These are phyloP conservation scores for Oehlia diaphana DNA, from an alignment of 192 early-diverging fungal species.

Conservation along the genomic window DNA sequence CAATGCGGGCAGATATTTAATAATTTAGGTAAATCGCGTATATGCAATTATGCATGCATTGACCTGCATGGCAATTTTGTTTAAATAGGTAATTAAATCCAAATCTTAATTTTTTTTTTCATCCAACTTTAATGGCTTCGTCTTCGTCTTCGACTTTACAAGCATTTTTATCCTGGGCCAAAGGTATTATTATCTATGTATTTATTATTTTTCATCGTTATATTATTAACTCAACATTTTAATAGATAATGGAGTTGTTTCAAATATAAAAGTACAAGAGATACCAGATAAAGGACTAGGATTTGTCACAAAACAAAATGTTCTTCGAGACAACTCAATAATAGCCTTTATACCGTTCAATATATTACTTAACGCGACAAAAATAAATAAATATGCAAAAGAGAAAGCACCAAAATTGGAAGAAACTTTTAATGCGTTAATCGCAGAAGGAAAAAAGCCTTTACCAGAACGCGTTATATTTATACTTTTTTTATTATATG, in stretches of 20 bases:
- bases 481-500: conserved; percentile 46
- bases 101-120: no score
- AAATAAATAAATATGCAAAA: conserved; percentile 19
- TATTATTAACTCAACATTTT: neutral
- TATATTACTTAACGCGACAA: conserved; percentile 10
- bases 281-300: conserved; percentile 25
- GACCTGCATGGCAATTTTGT: no score
- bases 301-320: neutral
- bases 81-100: no score
- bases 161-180: neutral
- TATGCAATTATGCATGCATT: no score
- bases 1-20: no score
- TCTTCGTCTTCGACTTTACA: neutral
- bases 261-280: conserved; percentile 1
- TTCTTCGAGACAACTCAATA: conserved; percentile 3
- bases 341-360: conserved; percentile 8
- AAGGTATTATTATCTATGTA: neutral
- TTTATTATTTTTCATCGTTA: neutral
- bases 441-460: neutral
- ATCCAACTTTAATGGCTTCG: neutral
- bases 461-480: conserved; percentile 41
- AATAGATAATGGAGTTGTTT: conserved; percentile 16
- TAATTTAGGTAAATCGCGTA: no score
- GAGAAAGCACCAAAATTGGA: conserved; percentile 28
- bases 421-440: neutral